Evolutionary conservation across 495 filamentous ascomycete species (phyloP), one percentile per base, ranked within the genome.

Genomic region (Xylaria telfairii): DNA sequence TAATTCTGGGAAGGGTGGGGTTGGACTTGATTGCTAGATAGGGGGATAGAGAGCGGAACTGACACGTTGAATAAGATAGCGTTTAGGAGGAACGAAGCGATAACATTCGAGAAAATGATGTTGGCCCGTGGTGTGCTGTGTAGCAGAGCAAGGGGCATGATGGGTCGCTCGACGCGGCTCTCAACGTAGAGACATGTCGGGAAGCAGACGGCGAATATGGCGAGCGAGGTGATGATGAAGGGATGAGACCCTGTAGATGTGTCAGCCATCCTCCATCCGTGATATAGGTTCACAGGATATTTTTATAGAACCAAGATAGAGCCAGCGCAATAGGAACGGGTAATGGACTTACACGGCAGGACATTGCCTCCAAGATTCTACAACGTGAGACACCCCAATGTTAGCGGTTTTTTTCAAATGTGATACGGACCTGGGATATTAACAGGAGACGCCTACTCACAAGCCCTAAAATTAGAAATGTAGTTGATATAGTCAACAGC

Each of bases 301-400:
- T 32, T 59, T 21, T 39, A 8, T 21, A 21, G 28, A 37, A 59
- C 4, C 19, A 13, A 37, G 30, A 59, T 39, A 7, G 6, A n/a
- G 56, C 30, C 37, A n/a, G 6, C 9, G 21, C 15, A n/a, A 41
- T 21, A 13, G 12, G 34, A 19, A 19, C 59, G 34, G 12, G n/a
- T 42, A 15, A 6, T 61, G 12, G 26, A 62, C 79, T 76, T 73
- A 83, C 81, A 95, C 42, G 88, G 85, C 46, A 90, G 82, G 13
- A 94, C 81, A 76, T 94, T 94, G n/a, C 92, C 92, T 49, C 92
- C 92, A 7, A 93, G 84, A 60, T 90, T 94, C 85, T 87, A 67
- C 12, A 28, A 9, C n/a, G 3, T 24, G 44, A n/a, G 7, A 17
- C n/a, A n/a, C 3, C 44, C 8, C 28, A n/a, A 37, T 0, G 15